These are phyloP conservation scores for Sarocladium brachiariae DNA, from an alignment of 2,329 filamentous ascomycete species.

Conservation along the genomic window DNA sequence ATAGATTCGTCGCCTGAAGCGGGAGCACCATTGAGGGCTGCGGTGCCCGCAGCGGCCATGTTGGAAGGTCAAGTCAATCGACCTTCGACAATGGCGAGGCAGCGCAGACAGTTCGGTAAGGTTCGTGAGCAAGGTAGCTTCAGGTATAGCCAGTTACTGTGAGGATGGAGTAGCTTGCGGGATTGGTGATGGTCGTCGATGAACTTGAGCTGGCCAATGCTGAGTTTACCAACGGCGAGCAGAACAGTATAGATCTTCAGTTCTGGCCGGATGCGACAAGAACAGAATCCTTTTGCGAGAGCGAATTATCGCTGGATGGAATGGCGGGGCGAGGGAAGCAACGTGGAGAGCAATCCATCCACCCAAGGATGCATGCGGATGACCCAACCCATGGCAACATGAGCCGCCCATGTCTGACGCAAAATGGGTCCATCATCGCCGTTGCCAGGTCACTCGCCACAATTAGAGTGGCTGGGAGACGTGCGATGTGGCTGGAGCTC, in stretches of 20 bases:
- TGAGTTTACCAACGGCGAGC: too few relatives aligned
- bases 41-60: conserved; percentile 3
- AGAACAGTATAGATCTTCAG: too few relatives aligned
- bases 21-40: neutral
- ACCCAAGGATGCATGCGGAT: conserved; percentile 6
- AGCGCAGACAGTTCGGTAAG: neutral
- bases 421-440: neutral
- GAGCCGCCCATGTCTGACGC: conserved; percentile 4
- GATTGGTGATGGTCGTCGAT: neutral
- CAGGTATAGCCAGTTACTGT: neutral
- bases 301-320: neutral
- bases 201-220: too few relatives aligned
- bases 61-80: too few relatives aligned
- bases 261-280: neutral
- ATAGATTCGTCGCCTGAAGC: conserved; percentile 18
- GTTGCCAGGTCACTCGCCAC: conserved; percentile 2
- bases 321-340: conserved; percentile 4
- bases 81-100: too few relatives aligned
- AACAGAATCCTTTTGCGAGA: neutral
- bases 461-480: conserved; percentile 1
- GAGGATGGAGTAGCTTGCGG: neutral
- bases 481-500: conserved; percentile 1
- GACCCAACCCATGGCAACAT: neutral
- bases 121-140: neutral
- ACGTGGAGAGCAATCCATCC: conserved; percentile 5